Evolutionary conservation across 306 rosid genomes (phyloP), one percentile per base, ranked within the genome.

Genomic region (Rosa persica): DNA sequence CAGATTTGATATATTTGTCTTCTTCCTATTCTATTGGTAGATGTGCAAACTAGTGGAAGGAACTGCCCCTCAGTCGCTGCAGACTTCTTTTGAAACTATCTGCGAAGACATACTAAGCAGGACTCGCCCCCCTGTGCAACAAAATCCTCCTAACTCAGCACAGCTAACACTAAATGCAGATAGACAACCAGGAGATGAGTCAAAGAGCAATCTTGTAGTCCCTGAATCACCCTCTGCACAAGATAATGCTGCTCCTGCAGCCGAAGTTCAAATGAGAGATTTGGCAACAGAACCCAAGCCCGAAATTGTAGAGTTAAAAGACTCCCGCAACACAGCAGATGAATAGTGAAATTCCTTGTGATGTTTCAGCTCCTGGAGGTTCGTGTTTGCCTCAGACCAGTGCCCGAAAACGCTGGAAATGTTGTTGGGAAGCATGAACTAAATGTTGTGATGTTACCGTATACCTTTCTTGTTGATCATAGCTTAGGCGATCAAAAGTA

Each of bases 21-120:
- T 68, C 34, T 20, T 42, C 20, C 34, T 17, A 25, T 78, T 51
- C 42, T 78, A 57, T 66, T 79, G 78, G 81, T 97, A 95, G 99
- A 87, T 93, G 91, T 95, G 98, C 87, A 90, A 82, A 78, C 75
- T 78, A 57, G 85, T 90, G 78, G 91, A 87, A 70, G 92, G 83
- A 85, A 85, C 76, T 43, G 65, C 89, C 67, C 40, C 67, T 23
- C 88, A 79, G 74, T 78, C 78, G 67, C 77, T 60, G 76, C 84
- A 73, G 54, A 79, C 89, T 11, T 75, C 87, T 27, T 80, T 95
- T 0, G 97, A 87, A 79, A 81, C 76, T 76, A 72, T 93, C 43
- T 89, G 81, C 55, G 77, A 79, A 80, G 91, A 87, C n/a, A 70
- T 91, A 15, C 40, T 64, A 44, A 85, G 72, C 82, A 85, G 83